These are phyloP conservation scores for Exsudoporus frostii DNA, from an alignment of 768 basidiomycete genomes.

Conservation along the genomic window DNA sequence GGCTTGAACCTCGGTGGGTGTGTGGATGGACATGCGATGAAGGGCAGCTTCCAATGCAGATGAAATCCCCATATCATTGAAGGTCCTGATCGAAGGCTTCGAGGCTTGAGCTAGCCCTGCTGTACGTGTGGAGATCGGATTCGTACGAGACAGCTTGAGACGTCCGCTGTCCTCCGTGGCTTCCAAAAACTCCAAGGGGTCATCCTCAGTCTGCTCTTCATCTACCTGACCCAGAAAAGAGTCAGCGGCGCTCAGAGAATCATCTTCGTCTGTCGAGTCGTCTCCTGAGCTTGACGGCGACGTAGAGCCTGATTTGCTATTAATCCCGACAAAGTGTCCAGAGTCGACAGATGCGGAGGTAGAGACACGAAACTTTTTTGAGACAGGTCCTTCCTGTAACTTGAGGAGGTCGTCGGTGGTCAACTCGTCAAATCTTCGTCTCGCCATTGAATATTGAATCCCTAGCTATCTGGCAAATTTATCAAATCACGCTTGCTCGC, in stretches of 20 bases:
- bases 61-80: conserved; percentile 59
- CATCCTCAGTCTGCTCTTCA: background rate
- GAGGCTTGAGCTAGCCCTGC: conserved; percentile 3
- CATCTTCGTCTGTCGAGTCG: conserved; percentile 20
- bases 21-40: conserved; percentile 76
- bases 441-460: conserved; percentile 8
- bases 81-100: conserved; percentile 34
- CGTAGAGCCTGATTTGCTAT: conserved; percentile 3
- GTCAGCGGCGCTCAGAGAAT: conserved; percentile 8
- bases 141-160: conserved; percentile 22
- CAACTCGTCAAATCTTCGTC: conserved; percentile 20
- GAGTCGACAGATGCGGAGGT: background rate
- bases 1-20: conserved; percentile 83
- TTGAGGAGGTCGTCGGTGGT: conserved; percentile 48
- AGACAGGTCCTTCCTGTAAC: conserved; percentile 40
- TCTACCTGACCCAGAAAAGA: conserved; percentile 6
- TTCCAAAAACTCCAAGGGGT: background rate
- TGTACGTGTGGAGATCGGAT: conserved; percentile 11
- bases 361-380: conserved; percentile 34
- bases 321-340: background rate
- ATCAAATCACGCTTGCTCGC: too few species aligned
- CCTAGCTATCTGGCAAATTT: background rate
- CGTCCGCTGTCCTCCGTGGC: conserved; percentile 15
- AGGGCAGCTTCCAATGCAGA: conserved; percentile 60
- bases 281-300: conserved; percentile 4